phyloP scores from a whole-genome alignment of 2,329 filamentous ascomycete genomes.

The Colletotrichum sp. region DNA sequence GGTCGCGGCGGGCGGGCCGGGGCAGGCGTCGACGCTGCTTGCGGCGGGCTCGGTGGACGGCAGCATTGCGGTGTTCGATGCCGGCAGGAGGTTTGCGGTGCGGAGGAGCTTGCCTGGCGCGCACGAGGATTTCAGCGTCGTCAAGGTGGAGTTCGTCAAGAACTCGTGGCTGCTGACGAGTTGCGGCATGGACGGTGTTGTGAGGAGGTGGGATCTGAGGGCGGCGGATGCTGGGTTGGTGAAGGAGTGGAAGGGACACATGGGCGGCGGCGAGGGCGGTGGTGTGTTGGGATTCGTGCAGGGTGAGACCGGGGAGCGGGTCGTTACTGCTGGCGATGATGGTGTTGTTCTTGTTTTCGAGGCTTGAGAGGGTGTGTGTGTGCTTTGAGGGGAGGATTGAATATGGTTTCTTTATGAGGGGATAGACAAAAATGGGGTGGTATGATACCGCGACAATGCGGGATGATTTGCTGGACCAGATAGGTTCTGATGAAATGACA shows the following conservation, averaged over 20 bases:
- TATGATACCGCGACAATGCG: not conserved
- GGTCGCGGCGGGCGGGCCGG: slow-evolving; percentile 39
- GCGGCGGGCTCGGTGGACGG: slow-evolving; percentile 75
- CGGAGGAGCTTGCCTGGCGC: slow-evolving; percentile 81
- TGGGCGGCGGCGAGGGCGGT: slow-evolving; percentile 83
- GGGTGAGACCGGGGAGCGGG: slow-evolving; percentile 71
- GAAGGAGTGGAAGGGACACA: slow-evolving; percentile 90
- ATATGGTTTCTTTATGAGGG: not conserved
- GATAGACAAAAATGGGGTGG: slow-evolving; percentile 10
- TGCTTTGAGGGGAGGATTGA: not conserved
- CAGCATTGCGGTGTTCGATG: slow-evolving; percentile 86
- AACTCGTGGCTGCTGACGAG: slow-evolving; percentile 77
- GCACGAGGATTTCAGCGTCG: slow-evolving; percentile 87
- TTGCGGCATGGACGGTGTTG: slow-evolving; percentile 90
- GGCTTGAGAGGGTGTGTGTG: slow-evolving; percentile 36
- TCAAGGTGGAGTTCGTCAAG: slow-evolving; percentile 88
- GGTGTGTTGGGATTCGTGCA: slow-evolving; percentile 93
- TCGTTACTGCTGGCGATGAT: slow-evolving; percentile 94
- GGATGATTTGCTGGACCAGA: not conserved
- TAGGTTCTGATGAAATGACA: not conserved
- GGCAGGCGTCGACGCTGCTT: slow-evolving; percentile 51
- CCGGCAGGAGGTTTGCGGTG: slow-evolving; percentile 84
- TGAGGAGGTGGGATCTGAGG: slow-evolving; percentile 85
- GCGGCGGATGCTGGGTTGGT: slow-evolving; percentile 71
- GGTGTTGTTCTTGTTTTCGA: slow-evolving; percentile 72